A percentile compares a stretch with the other conserved stretches of the same genome.
phyloP scores from a whole-genome alignment of 2,329 filamentous ascomycete species.

The Phaeosphaeriaceae sp. region DNA sequence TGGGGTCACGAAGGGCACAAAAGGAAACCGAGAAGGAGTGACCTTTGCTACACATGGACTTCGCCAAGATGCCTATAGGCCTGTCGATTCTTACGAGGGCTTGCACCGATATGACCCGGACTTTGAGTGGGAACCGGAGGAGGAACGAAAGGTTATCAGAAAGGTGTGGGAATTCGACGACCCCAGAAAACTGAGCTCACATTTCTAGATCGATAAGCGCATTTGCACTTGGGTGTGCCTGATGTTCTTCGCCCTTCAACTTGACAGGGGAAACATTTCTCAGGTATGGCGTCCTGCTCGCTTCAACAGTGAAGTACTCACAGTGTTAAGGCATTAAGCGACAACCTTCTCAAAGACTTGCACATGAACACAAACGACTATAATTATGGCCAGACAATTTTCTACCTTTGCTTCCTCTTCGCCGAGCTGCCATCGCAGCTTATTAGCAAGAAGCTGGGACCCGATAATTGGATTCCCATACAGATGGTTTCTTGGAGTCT shows the following conservation, averaged over 20 bases:
- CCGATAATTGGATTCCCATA: conserved; percentile 54
- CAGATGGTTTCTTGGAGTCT: conserved; percentile 54
- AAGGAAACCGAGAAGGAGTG: conserved; percentile 26
- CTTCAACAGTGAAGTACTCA: conserved; percentile 50
- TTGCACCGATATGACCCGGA: conserved; percentile 65
- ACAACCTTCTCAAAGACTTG: conserved; percentile 45
- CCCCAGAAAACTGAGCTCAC: conserved; percentile 1
- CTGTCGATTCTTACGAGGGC: conserved; percentile 65
- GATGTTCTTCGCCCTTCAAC: conserved; percentile 62
- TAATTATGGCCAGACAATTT: conserved; percentile 59
- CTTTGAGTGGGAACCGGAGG: conserved; percentile 63
- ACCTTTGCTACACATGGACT: conserved; percentile 49
- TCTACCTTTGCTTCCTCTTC: conserved; percentile 81
- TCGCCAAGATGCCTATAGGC: conserved; percentile 52
- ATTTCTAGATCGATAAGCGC: conserved; percentile 55
- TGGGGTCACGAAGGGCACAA: conserved; percentile 12
- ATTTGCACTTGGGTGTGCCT: conserved; percentile 62
- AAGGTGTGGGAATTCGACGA: conserved; percentile 50
- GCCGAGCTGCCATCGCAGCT: conserved; percentile 57
- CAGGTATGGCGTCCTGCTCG: conserved; percentile 16
- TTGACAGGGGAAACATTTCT: conserved; percentile 57
- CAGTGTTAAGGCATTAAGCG: conserved; percentile 44
- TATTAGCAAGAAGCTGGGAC: conserved; percentile 55
- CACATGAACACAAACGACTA: conserved; percentile 47
- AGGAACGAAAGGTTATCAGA: conserved; percentile 63